phyloP scores from a whole-genome alignment of 2,329 filamentous ascomycete species.

The Tolypocladium ophioglossoides region DNA sequence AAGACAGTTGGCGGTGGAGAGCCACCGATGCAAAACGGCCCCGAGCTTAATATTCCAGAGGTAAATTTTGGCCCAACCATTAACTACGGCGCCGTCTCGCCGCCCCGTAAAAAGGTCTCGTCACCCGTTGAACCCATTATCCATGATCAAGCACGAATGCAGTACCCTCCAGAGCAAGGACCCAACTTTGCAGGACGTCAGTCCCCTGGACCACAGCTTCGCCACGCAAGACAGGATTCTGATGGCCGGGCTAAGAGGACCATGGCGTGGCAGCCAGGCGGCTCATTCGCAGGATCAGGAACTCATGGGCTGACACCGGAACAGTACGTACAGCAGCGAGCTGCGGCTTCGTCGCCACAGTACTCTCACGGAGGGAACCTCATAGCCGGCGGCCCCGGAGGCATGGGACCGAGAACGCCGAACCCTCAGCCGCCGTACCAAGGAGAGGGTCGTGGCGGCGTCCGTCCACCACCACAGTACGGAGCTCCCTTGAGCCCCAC shows the following conservation, averaged over 20 bases:
- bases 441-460: slow-evolving; percentile 11
- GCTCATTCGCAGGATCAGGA: slow-evolving; percentile 35
- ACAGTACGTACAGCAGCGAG: slow-evolving; percentile 74
- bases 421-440: slow-evolving; percentile 18
- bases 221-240: slow-evolving; percentile 36
- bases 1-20: slow-evolving; percentile 60
- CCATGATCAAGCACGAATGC: slow-evolving; percentile 11
- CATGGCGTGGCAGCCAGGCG: slow-evolving; percentile 70
- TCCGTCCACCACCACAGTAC: slow-evolving; percentile 7
- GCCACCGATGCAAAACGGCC: slow-evolving; percentile 9
- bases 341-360: slow-evolving; percentile 41
- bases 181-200: slow-evolving; percentile 12
- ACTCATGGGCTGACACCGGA: slow-evolving; percentile 58
- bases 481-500: slow-evolving; percentile 11
- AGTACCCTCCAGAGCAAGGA: slow-evolving; percentile 19
- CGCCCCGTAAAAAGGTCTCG: slow-evolving; percentile 19
- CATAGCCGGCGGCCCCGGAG: slow-evolving; percentile 35
- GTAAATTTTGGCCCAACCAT: slow-evolving; percentile 83
- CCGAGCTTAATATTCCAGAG: slow-evolving; percentile 50
- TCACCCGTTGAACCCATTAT: slow-evolving; percentile 4
- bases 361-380: slow-evolving; percentile 50
- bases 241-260: slow-evolving; percentile 50
- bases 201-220: slow-evolving; percentile 11
- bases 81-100: slow-evolving; percentile 42
- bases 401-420: slow-evolving; percentile 12